Percentiles rank a stretch among this genome's conserved stretches.
Evolutionary conservation across 192 early-diverging fungal genomes (phyloP).

Genomic region (Gaertneriomyces sp.): DNA sequence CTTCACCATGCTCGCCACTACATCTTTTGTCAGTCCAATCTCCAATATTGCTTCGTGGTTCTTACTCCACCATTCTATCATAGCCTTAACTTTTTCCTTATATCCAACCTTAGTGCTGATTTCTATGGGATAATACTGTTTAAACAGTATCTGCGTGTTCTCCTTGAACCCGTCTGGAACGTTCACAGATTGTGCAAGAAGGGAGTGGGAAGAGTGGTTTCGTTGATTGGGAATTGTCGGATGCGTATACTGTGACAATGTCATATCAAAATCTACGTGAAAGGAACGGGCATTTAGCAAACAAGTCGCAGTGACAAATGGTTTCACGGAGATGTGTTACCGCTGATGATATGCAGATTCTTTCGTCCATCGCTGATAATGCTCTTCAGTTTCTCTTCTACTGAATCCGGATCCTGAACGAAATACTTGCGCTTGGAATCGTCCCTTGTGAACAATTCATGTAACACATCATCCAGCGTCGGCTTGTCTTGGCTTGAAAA

Average conservation of each 20-base stretch:
- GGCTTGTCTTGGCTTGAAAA: too few species aligned
- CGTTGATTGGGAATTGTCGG: too few species aligned
- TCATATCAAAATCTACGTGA: constrained; percentile 70
- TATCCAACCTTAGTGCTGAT: constrained; percentile 43
- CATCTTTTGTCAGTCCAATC: constrained; percentile 45
- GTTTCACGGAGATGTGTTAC: constrained; percentile 21
- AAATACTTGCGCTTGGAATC: neutral
- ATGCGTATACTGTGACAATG: constrained; percentile 50
- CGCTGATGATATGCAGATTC: constrained; percentile 57
- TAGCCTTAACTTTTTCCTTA: constrained; percentile 60
- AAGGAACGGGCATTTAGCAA: neutral
- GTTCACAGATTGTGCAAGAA: too few species aligned
- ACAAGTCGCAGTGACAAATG: too few species aligned
- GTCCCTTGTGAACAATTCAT: too few species aligned
- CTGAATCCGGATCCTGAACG: constrained; percentile 37
- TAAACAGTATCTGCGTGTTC: constrained; percentile 44
- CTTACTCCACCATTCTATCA: constrained; percentile 69
- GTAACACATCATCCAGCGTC: too few species aligned
- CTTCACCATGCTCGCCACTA: constrained; percentile 49
- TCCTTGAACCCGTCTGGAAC: constrained; percentile 32
- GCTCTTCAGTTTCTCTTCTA: constrained; percentile 42
- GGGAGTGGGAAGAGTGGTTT: too few species aligned
- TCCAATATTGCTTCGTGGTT: constrained; percentile 57
- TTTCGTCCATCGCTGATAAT: constrained; percentile 47
- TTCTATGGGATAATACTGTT: constrained; percentile 74